Evolutionary conservation across 306 rosid genomes (phyloP).

Genomic region (Delonix regia): DNA sequence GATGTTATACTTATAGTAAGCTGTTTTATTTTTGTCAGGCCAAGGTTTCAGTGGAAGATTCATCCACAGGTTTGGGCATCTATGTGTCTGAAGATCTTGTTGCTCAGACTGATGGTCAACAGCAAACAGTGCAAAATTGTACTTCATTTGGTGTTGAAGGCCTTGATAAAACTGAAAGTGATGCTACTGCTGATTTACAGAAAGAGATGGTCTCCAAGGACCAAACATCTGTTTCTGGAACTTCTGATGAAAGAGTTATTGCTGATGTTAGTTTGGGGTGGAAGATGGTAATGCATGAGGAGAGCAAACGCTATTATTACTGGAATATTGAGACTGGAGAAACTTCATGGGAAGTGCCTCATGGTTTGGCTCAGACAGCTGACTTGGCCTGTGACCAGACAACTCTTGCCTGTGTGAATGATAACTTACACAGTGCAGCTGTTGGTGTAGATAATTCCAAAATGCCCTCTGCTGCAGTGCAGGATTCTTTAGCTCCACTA

Average conservation of each 20-base stretch:
- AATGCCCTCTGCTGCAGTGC: slow-evolving; percentile 38
- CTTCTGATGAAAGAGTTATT: slow-evolving; percentile 44
- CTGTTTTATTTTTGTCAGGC: slow-evolving; percentile 50
- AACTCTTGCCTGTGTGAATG: slow-evolving; percentile 39
- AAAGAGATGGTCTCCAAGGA: slow-evolving; percentile 48
- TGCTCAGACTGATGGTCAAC: slow-evolving; percentile 51
- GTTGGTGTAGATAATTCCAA: slow-evolving; percentile 40
- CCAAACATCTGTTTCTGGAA: slow-evolving; percentile 46
- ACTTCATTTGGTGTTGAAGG: slow-evolving; percentile 45
- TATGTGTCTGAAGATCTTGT: slow-evolving; percentile 40
- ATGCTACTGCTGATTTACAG: slow-evolving; percentile 38
- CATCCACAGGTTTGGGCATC: slow-evolving; percentile 39
- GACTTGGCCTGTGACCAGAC: slow-evolving; percentile 47
- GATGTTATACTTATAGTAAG: slow-evolving; percentile 16
- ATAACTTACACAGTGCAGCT: slow-evolving; percentile 40
- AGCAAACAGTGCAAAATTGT: slow-evolving; percentile 39
- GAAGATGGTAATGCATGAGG: slow-evolving; percentile 96
- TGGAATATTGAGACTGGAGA: slow-evolving; percentile 96
- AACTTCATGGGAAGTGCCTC: slow-evolving; percentile 96
- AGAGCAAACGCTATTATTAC: slow-evolving; percentile 80
- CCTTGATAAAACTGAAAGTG: slow-evolving; percentile 48
- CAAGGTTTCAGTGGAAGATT: slow-evolving; percentile 46
- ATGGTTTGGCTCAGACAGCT: slow-evolving; percentile 58
- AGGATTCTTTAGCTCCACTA: slow-evolving; percentile 42
- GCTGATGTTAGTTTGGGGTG: slow-evolving; percentile 75